These are phyloP conservation scores for Fraxinus xanthoxyloides DNA, from an alignment of 305 asterid genomes.

Conservation along the genomic window DNA sequence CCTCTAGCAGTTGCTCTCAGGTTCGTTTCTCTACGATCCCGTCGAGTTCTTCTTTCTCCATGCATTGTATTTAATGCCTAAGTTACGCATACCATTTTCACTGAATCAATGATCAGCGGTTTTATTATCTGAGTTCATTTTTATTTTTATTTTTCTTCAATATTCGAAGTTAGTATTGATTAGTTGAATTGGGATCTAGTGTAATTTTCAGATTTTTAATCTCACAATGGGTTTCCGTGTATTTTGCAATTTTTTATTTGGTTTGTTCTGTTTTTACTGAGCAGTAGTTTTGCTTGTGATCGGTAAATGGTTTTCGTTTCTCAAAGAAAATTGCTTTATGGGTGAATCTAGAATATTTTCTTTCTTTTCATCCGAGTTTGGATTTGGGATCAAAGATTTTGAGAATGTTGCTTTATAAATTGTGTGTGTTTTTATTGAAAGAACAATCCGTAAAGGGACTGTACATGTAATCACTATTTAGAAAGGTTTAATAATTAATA, in stretches of 20 bases:
- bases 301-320: background rate
- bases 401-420: background rate
- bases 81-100: background rate
- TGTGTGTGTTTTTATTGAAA: background rate
- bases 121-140: background rate
- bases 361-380: background rate
- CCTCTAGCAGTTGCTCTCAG: conserved; percentile 19
- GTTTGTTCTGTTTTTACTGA: background rate
- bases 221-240: conserved; percentile 9
- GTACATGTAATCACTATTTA: background rate
- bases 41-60: conserved; percentile 1
- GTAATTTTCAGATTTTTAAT: conserved; percentile 15
- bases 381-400: conserved; percentile 17
- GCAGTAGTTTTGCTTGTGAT: background rate
- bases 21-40: conserved; percentile 15
- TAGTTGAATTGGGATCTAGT: conserved; percentile 20
- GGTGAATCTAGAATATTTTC: background rate
- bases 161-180: background rate
- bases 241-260: background rate
- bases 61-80: background rate
- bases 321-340: conserved; percentile 7
- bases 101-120: conserved; percentile 10
- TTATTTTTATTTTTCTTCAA: background rate
- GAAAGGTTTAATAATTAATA: background rate
- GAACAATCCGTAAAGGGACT: conserved; percentile 6